These are phyloP conservation scores for Colletotrichum ledebouriae DNA, from an alignment of 2,329 filamentous ascomycete genomes.

Conservation along the genomic window DNA sequence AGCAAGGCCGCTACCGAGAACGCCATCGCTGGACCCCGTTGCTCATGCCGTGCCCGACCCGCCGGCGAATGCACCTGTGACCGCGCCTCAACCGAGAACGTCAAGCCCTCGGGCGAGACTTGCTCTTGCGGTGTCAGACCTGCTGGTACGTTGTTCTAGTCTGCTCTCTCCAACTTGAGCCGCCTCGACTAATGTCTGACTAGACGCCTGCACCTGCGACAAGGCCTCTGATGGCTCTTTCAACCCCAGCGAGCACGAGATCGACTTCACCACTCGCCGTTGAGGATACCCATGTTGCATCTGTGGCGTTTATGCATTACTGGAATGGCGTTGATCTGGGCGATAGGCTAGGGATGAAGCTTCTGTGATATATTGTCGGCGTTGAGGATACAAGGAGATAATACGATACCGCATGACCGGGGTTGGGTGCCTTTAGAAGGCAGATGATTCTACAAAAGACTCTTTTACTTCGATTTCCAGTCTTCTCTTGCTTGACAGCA, in stretches of 20 bases:
- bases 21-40: slow-evolving; percentile 77
- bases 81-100: slow-evolving; percentile 78
- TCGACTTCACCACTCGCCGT: slow-evolving; percentile 82
- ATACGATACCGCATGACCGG: too few species aligned
- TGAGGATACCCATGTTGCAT: slow-evolving; percentile 1
- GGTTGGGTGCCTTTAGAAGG: too few species aligned
- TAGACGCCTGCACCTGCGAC: slow-evolving; percentile 85
- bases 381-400: slow-evolving; percentile 1
- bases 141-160: slow-evolving; percentile 65
- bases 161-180: neutral
- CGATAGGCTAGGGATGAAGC: neutral
- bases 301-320: slow-evolving; percentile 8
- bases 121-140: slow-evolving; percentile 85
- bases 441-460: too few species aligned
- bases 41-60: slow-evolving; percentile 85
- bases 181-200: slow-evolving; percentile 18
- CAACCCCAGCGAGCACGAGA: slow-evolving; percentile 76
- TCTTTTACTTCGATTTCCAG: too few species aligned
- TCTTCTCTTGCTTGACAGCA: too few species aligned
- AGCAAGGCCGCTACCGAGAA: slow-evolving; percentile 84
- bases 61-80: slow-evolving; percentile 87
- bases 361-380: neutral
- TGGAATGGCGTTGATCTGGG: slow-evolving; percentile 10
- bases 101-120: slow-evolving; percentile 67
- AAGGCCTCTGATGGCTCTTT: slow-evolving; percentile 74